Percentiles rank a stretch among this genome's conserved stretches.
phyloP scores from a whole-genome alignment of 257 asterid species.

The Solanum okadae region DNA sequence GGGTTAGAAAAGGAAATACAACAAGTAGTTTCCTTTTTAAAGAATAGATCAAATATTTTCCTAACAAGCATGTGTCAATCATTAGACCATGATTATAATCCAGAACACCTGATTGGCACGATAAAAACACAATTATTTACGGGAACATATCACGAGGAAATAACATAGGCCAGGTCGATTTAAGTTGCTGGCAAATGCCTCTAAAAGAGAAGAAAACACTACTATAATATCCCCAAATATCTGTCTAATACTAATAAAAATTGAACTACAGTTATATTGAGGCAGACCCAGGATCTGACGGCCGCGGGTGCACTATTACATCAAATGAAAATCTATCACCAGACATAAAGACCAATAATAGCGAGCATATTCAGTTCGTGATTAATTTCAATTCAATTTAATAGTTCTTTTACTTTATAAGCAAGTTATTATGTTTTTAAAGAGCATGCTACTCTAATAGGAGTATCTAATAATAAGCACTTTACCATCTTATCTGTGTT shows the following conservation, averaged over 20 bases:
- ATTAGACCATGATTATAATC: background rate
- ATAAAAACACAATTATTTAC: background rate
- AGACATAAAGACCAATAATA: background rate
- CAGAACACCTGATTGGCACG: background rate
- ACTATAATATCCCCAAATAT: background rate
- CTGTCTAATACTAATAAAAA: background rate
- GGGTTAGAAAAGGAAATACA: background rate
- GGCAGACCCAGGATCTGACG: background rate
- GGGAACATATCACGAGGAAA: background rate
- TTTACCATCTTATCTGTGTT: slow-evolving; percentile 86
- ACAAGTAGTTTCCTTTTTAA: background rate
- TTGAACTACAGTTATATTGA: background rate
- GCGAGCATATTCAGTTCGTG: background rate
- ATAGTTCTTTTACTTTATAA: background rate
- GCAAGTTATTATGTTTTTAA: background rate
- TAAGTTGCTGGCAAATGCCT: background rate
- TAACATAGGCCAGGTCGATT: background rate
- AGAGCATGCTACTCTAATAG: background rate
- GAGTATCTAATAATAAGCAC: background rate
- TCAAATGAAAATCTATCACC: background rate
- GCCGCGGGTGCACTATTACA: background rate
- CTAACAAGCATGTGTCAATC: background rate
- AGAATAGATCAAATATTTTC: background rate
- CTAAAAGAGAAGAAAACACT: background rate
- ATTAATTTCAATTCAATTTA: background rate